phyloP scores from a whole-genome alignment of 2,329 filamentous ascomycete genomes.

The Microdochium nivale region DNA sequence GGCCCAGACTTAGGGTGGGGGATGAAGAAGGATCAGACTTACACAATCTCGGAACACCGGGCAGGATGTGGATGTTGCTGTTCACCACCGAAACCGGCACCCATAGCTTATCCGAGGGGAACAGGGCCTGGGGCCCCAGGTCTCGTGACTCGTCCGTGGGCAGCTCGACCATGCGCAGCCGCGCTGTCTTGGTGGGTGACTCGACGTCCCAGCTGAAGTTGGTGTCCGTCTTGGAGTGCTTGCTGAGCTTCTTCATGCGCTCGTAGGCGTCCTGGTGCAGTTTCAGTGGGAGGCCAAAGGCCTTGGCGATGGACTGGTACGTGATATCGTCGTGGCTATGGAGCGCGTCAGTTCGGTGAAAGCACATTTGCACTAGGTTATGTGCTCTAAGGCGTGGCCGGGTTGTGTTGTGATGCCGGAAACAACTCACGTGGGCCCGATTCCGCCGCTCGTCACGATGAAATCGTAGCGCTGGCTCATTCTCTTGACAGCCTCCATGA shows the following conservation, averaged over 20 bases:
- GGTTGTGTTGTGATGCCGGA: neutral
- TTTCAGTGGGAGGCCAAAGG: constrained; percentile 68
- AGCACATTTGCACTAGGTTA: too few species aligned
- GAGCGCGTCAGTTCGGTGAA: too few species aligned
- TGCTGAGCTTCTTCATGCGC: constrained; percentile 76
- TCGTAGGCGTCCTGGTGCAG: constrained; percentile 70
- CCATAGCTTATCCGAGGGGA: constrained; percentile 76
- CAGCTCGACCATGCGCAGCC: constrained; percentile 82
- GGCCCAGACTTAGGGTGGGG: too few species aligned
- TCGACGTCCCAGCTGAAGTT: constrained; percentile 80
- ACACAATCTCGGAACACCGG: constrained; percentile 79
- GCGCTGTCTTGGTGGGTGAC: constrained; percentile 68
- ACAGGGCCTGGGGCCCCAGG: constrained; percentile 65
- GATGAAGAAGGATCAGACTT: too few species aligned
- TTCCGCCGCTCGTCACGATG: constrained; percentile 90
- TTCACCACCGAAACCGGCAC: constrained; percentile 85
- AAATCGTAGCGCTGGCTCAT: constrained; percentile 92
- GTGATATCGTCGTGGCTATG: constrained; percentile 93
- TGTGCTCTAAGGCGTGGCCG: too few species aligned
- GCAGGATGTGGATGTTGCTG: constrained; percentile 86
- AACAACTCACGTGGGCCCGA: constrained; percentile 74
- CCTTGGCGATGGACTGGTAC: constrained; percentile 87
- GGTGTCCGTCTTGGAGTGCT: constrained; percentile 61
- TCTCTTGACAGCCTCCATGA: constrained; percentile 74
- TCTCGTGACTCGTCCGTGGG: constrained; percentile 64